These are phyloP conservation scores for Didymella arachidicola DNA, from an alignment of 2,329 filamentous ascomycete genomes.

Conservation along the genomic window DNA sequence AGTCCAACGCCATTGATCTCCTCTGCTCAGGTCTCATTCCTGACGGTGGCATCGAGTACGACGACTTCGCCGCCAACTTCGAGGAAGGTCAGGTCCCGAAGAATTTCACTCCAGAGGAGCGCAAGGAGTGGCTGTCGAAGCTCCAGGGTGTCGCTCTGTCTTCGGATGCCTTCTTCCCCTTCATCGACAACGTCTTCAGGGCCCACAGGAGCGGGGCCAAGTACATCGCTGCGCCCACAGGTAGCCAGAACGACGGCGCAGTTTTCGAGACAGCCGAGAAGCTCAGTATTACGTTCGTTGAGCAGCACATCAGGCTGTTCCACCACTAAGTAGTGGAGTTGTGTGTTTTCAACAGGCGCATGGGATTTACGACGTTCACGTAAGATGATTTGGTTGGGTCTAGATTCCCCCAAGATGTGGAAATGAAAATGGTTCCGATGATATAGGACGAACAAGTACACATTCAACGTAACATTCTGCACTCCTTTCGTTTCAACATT, in stretches of 20 bases:
- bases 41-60: constrained; percentile 80
- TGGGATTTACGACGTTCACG: constrained; percentile 21
- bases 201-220: constrained; percentile 87
- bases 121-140: constrained; percentile 84
- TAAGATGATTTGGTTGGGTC: constrained; percentile 16
- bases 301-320: constrained; percentile 93
- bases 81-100: constrained; percentile 76
- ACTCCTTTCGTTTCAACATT: background rate
- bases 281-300: constrained; percentile 90
- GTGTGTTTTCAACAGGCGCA: constrained; percentile 18
- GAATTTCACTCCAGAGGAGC: constrained; percentile 84
- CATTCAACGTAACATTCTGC: constrained; percentile 17
- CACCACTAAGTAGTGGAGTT: constrained; percentile 72
- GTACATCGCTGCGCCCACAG: constrained; percentile 92
- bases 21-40: constrained; percentile 91
- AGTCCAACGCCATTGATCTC: constrained; percentile 97
- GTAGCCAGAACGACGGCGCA: constrained; percentile 83
- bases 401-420: constrained; percentile 16
- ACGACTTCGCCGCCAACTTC: constrained; percentile 87
- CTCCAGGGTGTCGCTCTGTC: constrained; percentile 84
- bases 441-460: constrained; percentile 11
- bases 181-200: constrained; percentile 97
- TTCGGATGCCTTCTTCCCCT: constrained; percentile 98
- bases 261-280: constrained; percentile 92
- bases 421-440: constrained; percentile 14